phyloP scores from a whole-genome alignment of 805 yeast genomes.

The Henningerozyma blattae region DNA sequence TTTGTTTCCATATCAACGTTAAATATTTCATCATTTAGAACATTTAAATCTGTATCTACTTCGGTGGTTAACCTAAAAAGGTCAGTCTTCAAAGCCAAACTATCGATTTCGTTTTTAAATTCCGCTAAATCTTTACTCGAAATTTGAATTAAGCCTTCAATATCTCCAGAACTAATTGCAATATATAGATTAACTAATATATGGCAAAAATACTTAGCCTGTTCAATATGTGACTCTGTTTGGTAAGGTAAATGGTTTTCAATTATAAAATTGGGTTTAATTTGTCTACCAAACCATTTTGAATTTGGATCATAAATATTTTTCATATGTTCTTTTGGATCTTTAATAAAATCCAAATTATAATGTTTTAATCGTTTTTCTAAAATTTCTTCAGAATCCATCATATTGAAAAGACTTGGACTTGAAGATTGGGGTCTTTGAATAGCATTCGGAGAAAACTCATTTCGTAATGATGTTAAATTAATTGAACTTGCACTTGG shows the following conservation, averaged over 20 bases:
- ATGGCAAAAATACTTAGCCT: constrained; percentile 62
- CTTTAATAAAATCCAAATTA: constrained; percentile 39
- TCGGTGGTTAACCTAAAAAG: constrained; percentile 23
- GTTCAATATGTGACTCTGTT: constrained; percentile 54
- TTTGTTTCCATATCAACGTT: constrained; percentile 28
- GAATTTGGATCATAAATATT: constrained; percentile 23
- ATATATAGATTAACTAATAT: constrained; percentile 65
- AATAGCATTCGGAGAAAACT: neutral
- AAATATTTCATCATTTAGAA: constrained; percentile 26
- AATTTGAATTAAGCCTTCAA: constrained; percentile 54
- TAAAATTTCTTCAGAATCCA: constrained; percentile 14
- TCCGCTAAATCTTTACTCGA: constrained; percentile 55
- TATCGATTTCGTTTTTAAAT: constrained; percentile 26
- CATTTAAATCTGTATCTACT: constrained; percentile 22
- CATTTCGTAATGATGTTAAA: neutral
- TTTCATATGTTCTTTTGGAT: constrained; percentile 22
- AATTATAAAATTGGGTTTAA: constrained; percentile 23
- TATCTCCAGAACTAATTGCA: constrained; percentile 59
- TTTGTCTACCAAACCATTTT: constrained; percentile 26
- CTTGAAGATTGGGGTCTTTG: constrained; percentile 14
- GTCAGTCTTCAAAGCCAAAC: constrained; percentile 41
- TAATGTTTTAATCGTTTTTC: constrained; percentile 28
- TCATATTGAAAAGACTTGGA: constrained; percentile 9
- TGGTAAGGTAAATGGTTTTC: constrained; percentile 52
- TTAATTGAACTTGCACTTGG: neutral